A percentile compares a stretch with the other conserved stretches of the same genome.
Evolutionary conservation across 2,329 filamentous ascomycete species (phyloP).

Genomic region (Scedosporium boydii): DNA sequence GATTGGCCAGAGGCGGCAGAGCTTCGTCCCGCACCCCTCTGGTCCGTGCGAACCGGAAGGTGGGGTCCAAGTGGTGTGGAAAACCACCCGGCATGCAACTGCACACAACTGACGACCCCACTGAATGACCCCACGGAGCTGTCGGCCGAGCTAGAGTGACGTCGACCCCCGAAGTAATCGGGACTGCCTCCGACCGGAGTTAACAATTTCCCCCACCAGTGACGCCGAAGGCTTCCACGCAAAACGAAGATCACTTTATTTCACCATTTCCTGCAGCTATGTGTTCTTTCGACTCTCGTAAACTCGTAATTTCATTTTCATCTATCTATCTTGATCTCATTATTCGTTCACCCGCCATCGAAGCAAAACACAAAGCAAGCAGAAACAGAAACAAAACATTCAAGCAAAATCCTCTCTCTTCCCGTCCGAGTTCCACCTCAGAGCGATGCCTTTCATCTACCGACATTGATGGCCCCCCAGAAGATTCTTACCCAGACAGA

Average conservation of each 20-base stretch:
- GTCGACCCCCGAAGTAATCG: neutral
- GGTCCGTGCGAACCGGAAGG: conserved; percentile 1
- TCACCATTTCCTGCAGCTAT: no score
- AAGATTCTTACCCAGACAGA: no score
- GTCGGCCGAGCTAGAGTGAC: neutral
- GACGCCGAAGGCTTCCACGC: neutral
- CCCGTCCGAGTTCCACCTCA: neutral
- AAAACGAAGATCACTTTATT: neutral
- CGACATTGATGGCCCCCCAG: no score
- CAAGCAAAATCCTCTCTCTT: neutral
- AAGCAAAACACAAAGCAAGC: neutral
- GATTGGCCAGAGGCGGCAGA: conserved; percentile 20
- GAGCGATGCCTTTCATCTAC: no score
- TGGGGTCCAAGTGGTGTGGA: neutral
- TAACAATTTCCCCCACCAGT: neutral
- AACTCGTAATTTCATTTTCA: neutral
- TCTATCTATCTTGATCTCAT: neutral
- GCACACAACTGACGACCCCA: neutral
- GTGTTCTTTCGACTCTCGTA: neutral
- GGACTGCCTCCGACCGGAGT: neutral
- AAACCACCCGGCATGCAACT: neutral
- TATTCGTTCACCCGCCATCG: neutral
- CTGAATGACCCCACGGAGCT: neutral
- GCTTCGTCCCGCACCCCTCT: neutral
- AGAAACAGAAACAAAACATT: neutral